phyloP scores from a whole-genome alignment of 129 eudicot species.

The Rutidosis leptorrhynchoides region DNA sequence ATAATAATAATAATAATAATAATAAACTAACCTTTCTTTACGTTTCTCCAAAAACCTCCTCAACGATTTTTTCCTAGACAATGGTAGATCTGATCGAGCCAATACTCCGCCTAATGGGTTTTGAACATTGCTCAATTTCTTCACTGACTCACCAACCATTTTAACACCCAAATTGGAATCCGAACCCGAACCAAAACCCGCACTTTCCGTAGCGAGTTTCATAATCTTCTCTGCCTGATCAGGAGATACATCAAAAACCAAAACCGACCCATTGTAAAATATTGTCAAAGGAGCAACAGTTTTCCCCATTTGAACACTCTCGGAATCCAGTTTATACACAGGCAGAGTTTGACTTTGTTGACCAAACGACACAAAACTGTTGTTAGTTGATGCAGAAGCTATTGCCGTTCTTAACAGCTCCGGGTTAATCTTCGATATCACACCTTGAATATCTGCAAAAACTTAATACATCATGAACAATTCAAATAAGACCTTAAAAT shows the following conservation, averaged over 20 bases:
- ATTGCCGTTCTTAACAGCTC: constrained; percentile 57
- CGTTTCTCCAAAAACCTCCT: constrained; percentile 69
- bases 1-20: too few relatives aligned
- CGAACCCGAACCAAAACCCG: constrained; percentile 12
- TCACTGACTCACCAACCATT: constrained; percentile 22
- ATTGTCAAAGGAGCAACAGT: constrained; percentile 50
- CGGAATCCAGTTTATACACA: constrained; percentile 26
- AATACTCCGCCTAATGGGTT: constrained; percentile 21
- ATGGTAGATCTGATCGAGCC: constrained; percentile 43
- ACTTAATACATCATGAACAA: background rate
- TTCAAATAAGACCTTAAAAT: background rate
- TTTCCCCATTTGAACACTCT: constrained; percentile 6
- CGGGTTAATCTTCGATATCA: constrained; percentile 63
- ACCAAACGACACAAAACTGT: constrained; percentile 17
- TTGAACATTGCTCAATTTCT: background rate
- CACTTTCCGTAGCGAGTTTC: constrained; percentile 38
- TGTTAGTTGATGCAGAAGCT: constrained; percentile 33
- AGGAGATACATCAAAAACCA: constrained; percentile 49
- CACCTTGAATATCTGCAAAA: constrained; percentile 48
- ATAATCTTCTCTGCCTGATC: constrained; percentile 43
- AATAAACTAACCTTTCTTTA: constrained; percentile 49
- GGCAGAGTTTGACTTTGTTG: constrained; percentile 32
- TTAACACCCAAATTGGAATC: background rate
- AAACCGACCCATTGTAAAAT: constrained; percentile 61
- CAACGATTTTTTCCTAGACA: constrained; percentile 55